Percentiles rank a stretch among this genome's conserved stretches.
phyloP scores from a whole-genome alignment of 257 asterid species.

The Rubia yunnanensis region DNA sequence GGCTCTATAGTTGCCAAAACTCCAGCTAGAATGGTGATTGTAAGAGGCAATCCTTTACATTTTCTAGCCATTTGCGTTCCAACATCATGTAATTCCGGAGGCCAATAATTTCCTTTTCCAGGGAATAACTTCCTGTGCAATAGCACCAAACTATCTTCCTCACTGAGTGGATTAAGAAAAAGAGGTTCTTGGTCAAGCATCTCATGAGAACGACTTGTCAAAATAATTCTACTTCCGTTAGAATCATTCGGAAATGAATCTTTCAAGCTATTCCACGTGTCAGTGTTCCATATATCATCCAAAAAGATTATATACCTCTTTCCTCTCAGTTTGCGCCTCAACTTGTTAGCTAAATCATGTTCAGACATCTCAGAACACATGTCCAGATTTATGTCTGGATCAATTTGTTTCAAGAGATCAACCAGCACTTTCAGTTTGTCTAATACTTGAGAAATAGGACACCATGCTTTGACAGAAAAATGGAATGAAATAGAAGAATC shows the following conservation, averaged over 20 bases:
- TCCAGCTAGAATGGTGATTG: background rate
- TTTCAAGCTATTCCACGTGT: background rate
- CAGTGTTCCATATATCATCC: background rate
- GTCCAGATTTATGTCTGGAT: background rate
- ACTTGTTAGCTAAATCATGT: background rate
- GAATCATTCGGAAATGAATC: background rate
- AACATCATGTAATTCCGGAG: background rate
- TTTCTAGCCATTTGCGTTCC: background rate
- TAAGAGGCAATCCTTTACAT: background rate
- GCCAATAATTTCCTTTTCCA: background rate
- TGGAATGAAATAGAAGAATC: background rate
- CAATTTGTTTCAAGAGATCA: background rate
- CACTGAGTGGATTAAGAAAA: background rate
- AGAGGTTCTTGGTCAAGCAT: background rate
- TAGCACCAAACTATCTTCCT: background rate
- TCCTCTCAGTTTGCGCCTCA: background rate
- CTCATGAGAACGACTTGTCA: background rate
- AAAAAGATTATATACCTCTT: background rate
- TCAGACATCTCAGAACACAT: background rate
- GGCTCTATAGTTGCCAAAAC: background rate
- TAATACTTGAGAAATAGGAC: slow-evolving; percentile 1
- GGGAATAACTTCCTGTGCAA: background rate
- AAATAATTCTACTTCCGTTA: background rate
- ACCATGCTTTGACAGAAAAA: background rate
- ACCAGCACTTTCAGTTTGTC: background rate